Base-by-base conservation (phyloP, 2,329 filamentous ascomycete species). In the Cladosporium sp. region DNA sequence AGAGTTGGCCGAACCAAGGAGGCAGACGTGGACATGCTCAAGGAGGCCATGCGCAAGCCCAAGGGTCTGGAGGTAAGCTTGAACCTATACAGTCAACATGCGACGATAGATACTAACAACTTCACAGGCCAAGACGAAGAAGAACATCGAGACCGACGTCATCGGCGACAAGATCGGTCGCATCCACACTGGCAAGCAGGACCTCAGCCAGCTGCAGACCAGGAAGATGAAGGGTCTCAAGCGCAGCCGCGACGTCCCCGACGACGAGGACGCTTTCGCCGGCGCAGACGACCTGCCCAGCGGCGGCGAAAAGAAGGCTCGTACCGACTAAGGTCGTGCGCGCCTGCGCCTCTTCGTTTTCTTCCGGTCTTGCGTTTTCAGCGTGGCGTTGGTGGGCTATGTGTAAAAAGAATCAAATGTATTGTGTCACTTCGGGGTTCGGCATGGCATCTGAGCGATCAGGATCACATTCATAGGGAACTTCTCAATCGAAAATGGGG, bases 191-290 rank as follows among this genome's bases (percentile, higher is more conserved):
- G 92, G 91, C 75, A 92, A 90, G 82, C 93, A 97, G 80, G 93
- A 99, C 80, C 85, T 99, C 66, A 85, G 84, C 75, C 86, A 90
- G 73, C 80, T 99, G 79, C 95, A 99, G 84, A 96, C 93, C 62
- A 89, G 95, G 76, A 99, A 99, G 88, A 98, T 99, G 93, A 99
- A 99, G 88, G 95, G 93, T 71, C 80, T 99, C 71, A 99, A 98
- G 87, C 86, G 95, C 70, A 88, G 85, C 69, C 87, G 92, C 64
- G 88, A 88, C 68, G 80, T 86, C 28, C 83, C 85, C 61, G 82
- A 81, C 60, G 84, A 84, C 50, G 86, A 85, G 61, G 72, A 71
- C 10, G 71, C 67, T n/a, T 72, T 74, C 29, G 70, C 68, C 23
- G 75, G 73, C 33, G 68, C 67, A 37, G 66, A 68, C 21, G 64